A percentile compares a stretch with the other conserved stretches of the same genome.
phyloP scores from a whole-genome alignment of 2,329 filamentous ascomycete species.

The Neonectria ditissima region DNA sequence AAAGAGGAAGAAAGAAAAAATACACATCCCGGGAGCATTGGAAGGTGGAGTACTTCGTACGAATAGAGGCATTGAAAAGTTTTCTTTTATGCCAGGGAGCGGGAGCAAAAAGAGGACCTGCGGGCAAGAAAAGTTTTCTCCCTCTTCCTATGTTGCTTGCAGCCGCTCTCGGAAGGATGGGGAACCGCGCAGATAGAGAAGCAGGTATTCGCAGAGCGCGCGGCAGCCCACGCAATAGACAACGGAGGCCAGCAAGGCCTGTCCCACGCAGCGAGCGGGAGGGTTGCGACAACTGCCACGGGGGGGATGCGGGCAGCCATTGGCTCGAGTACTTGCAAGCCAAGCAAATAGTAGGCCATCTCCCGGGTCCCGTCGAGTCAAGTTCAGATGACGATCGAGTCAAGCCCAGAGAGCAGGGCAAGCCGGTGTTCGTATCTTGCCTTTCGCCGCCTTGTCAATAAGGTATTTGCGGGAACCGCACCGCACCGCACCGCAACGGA shows the following conservation, averaged over 20 bases:
- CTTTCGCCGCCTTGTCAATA: background rate
- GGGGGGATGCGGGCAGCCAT: slow-evolving; percentile 1
- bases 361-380: slow-evolving; percentile 5
- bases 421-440: background rate
- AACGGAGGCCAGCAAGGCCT: background rate
- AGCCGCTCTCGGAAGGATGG: slow-evolving; percentile 17
- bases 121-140: slow-evolving; percentile 23
- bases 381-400: background rate
- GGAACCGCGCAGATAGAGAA: background rate
- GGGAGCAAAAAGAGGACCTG: slow-evolving; percentile 16
- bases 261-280: background rate
- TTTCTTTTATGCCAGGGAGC: background rate
- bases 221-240: background rate
- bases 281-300: slow-evolving; percentile 4
- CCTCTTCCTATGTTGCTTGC: slow-evolving; percentile 13
- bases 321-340: background rate
- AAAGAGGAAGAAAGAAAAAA: slow-evolving; percentile 13
- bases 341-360: background rate
- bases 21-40: slow-evolving; percentile 3
- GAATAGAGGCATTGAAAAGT: background rate
- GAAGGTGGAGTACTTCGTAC: background rate
- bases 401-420: background rate
- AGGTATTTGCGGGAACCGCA: background rate
- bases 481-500: slow-evolving; percentile 9
- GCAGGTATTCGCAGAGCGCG: background rate